phyloP scores from a whole-genome alignment of 805 yeast genomes.

The Cephaloascus albidus region DNA sequence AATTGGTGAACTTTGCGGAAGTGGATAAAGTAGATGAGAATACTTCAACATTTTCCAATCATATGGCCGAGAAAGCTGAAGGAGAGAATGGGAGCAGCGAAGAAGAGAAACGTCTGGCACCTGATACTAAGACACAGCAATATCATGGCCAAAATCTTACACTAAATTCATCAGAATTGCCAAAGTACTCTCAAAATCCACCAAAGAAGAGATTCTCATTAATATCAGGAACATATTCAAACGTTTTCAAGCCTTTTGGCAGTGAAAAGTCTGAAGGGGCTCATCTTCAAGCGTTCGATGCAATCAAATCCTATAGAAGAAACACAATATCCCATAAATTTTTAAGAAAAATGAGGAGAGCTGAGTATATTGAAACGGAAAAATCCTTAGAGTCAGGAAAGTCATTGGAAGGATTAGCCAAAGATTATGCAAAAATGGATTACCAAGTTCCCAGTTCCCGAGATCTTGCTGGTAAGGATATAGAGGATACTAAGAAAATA shows the following conservation, averaged over 20 bases:
- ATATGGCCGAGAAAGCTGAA: no score
- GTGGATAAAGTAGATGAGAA: not conserved
- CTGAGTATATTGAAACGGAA: not conserved
- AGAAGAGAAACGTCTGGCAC: not conserved
- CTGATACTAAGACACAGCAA: not conserved
- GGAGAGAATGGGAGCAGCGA: no score
- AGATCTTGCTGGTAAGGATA: constrained; percentile 2
- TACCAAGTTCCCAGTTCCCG: constrained; percentile 4
- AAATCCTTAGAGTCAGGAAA: constrained; percentile 12
- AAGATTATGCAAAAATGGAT: constrained; percentile 6
- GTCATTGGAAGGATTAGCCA: constrained; percentile 10
- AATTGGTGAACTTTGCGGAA: not conserved
- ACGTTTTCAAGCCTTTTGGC: constrained; percentile 4
- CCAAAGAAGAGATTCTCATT: constrained; percentile 7
- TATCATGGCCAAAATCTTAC: not conserved
- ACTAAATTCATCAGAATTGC: not conserved
- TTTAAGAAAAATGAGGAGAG: not conserved
- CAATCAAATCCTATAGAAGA: not conserved
- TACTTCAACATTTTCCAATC: not conserved
- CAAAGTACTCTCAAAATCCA: constrained; percentile 6
- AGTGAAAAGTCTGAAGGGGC: not conserved
- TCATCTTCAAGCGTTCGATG: not conserved
- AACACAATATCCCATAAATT: not conserved
- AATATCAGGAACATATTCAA: constrained; percentile 4
- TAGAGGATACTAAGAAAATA: constrained; percentile 6